Evolutionary conservation across 1,284 basidiomycete genomes (phyloP), one percentile per base, ranked within the genome.

Genomic region (Phylloboletellus chloephorus): DNA sequence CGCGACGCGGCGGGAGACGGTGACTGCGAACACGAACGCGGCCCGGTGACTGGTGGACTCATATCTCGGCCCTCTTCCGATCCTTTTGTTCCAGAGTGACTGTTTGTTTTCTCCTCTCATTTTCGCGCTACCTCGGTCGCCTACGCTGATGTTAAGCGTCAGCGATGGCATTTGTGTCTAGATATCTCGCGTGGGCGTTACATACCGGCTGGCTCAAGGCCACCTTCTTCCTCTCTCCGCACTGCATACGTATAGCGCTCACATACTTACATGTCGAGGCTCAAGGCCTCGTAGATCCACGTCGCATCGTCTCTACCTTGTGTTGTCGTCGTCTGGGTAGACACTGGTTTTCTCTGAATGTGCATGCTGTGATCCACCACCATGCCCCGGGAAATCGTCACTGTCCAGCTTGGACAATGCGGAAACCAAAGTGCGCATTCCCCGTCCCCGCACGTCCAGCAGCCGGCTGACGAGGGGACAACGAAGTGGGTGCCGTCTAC

Each of bases 391-490:
- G 87, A 90, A 68, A 88, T 90, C 40, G 84, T 92, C 13, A 89
- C 88, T 6, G 73, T 92, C 23, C 84, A 93, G 63, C 79, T 94
- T 11, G 93, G 93, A 52, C 93, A 97, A 79, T 95, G 92, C 49
- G 92, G 93, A 52, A 97, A 97, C 65, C 91, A 95, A 73, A 90
- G 92, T 93, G 74, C 56, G 73, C 47, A 12, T 44, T 49, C 49
- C 52, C 49, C 58, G 49, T 44, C 41, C 44, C 8, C 26, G 12
- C 31, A 53, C 52, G 20, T 25, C 16, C 20, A 4, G 11, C 15
- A 7, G 21, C 31, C 16, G n/a, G 37, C 41, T 46, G 15, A 54
- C 43, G 11, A 20, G 12, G 10, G 10, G 26, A 22, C 15, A 25
- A 35, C 20, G 37, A 43, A 52, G 88, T 92, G 82, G 87, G 87